These are phyloP conservation scores for Porogramme epimiltina DNA, from an alignment of 1,284 basidiomycete genomes.

Conservation along the genomic window DNA sequence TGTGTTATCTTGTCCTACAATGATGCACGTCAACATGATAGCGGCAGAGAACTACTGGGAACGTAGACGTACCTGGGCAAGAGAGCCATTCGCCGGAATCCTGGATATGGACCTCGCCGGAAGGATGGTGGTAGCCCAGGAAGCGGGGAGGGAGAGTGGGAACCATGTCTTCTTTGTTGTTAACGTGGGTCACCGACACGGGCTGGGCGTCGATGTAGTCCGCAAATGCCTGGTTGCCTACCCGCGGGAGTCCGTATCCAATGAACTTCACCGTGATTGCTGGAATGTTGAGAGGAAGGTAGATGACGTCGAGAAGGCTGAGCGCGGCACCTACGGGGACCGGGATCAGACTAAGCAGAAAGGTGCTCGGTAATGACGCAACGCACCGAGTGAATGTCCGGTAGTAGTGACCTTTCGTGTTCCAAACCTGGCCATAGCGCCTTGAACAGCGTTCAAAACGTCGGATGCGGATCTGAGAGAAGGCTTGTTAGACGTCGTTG, in stretches of 20 bases:
- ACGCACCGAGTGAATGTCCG: conserved; percentile 43
- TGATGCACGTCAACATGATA: too few species aligned
- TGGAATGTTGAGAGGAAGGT: conserved; percentile 47
- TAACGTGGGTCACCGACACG: conserved; percentile 40
- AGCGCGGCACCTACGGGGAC: conserved; percentile 43
- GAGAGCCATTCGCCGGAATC: conserved; percentile 46
- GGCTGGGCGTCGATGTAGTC: conserved; percentile 52
- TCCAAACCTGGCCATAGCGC: conserved; percentile 29
- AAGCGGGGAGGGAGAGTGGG: conserved; percentile 46
- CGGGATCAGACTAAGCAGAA: background rate
- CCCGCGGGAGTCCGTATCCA: conserved; percentile 57
- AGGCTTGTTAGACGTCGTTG: background rate
- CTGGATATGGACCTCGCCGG: conserved; percentile 61
- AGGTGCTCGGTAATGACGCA: background rate
- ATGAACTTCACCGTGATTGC: conserved; percentile 40
- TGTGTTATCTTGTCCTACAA: conserved; percentile 61
- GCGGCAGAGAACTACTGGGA: too few species aligned
- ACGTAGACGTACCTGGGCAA: too few species aligned
- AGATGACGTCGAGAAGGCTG: conserved; percentile 48
- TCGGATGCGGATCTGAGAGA: conserved; percentile 38
- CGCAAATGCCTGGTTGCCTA: conserved; percentile 61
- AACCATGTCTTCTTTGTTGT: conserved; percentile 32
- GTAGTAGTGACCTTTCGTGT: conserved; percentile 36
- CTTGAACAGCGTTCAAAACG: conserved; percentile 39
- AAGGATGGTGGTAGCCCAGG: conserved; percentile 55